phyloP scores from a whole-genome alignment of 768 basidiomycete genomes.

The Daedaleopsis sinensis region DNA sequence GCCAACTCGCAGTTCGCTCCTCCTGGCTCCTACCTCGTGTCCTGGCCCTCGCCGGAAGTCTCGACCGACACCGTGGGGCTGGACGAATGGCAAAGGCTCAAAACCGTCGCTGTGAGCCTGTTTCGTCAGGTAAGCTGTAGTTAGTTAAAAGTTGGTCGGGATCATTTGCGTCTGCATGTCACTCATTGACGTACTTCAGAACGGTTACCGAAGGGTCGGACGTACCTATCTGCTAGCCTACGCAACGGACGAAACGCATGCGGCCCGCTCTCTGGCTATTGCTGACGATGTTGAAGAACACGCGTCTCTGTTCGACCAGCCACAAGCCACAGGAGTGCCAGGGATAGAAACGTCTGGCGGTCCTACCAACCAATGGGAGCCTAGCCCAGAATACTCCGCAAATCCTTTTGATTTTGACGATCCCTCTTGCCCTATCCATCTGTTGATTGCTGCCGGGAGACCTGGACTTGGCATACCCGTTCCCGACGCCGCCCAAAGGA shows the following conservation, averaged over 20 bases:
- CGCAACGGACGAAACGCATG: slow-evolving; percentile 14
- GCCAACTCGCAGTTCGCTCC: slow-evolving; percentile 8
- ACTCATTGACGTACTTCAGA: slow-evolving; percentile 4
- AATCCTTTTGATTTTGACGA: slow-evolving; percentile 1
- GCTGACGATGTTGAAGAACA: slow-evolving; percentile 12
- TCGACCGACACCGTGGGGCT: neutral
- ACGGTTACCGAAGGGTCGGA: slow-evolving; percentile 24
- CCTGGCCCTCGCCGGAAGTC: slow-evolving; percentile 16
- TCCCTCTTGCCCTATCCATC: slow-evolving; percentile 14
- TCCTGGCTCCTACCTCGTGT: slow-evolving; percentile 4
- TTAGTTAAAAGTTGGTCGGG: too few species aligned
- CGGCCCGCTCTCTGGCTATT: slow-evolving; percentile 14
- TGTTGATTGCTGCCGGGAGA: neutral
- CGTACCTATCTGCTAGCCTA: slow-evolving; percentile 22
- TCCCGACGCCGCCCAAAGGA: neutral
- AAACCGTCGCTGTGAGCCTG: slow-evolving; percentile 2
- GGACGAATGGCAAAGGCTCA: slow-evolving; percentile 5
- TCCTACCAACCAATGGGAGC: too few species aligned
- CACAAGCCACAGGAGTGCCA: neutral
- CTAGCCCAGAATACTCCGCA: too few species aligned
- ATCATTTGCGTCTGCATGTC: neutral
- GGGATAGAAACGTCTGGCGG: neutral
- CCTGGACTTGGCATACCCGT: neutral
- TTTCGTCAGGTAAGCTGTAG: slow-evolving; percentile 20
- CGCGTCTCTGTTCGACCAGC: neutral